Percentiles rank a stretch among this genome's conserved stretches.
These are phyloP conservation scores for Fagus sylvatica DNA, from an alignment of 306 rosid species.

Conservation along the genomic window DNA sequence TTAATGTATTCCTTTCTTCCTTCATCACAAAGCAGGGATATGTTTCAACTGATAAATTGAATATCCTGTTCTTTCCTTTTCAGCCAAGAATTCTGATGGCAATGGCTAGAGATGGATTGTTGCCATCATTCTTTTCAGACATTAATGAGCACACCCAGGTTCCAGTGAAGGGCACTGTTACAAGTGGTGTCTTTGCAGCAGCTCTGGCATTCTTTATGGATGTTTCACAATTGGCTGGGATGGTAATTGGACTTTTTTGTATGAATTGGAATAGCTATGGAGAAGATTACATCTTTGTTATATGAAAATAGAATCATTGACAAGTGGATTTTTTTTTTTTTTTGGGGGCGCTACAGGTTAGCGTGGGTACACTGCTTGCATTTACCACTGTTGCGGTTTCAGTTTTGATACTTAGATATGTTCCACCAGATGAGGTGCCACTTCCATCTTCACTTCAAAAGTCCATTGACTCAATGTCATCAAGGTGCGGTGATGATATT, in stretches of 20 bases:
- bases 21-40: conserved; percentile 15
- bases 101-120: conserved; percentile 63
- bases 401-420: conserved; percentile 75
- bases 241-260: conserved; percentile 51
- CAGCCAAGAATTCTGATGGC: conserved; percentile 73
- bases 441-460: conserved; percentile 50
- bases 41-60: conserved; percentile 21
- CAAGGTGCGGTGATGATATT: conserved; percentile 31
- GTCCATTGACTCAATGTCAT: conserved; percentile 35
- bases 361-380: conserved; percentile 74
- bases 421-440: conserved; percentile 64
- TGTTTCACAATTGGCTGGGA: conserved; percentile 74
- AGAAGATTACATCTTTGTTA: conserved; percentile 11
- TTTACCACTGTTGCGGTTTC: conserved; percentile 68
- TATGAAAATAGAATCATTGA: conserved; percentile 11
- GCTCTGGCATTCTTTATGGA: conserved; percentile 76
- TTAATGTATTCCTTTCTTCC: not conserved
- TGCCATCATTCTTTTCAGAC: conserved; percentile 57
- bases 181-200: conserved; percentile 52
- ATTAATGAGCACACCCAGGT: conserved; percentile 36
- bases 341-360: conserved; percentile 47
- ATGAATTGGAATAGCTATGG: conserved; percentile 4
- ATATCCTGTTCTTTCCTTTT: conserved; percentile 15
- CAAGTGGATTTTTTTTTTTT: not conserved
- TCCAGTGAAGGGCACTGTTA: conserved; percentile 55